Percentiles rank a stretch among this genome's conserved stretches.
phyloP scores from a whole-genome alignment of 2,329 filamentous ascomycete genomes.

The Xylaria sp. region DNA sequence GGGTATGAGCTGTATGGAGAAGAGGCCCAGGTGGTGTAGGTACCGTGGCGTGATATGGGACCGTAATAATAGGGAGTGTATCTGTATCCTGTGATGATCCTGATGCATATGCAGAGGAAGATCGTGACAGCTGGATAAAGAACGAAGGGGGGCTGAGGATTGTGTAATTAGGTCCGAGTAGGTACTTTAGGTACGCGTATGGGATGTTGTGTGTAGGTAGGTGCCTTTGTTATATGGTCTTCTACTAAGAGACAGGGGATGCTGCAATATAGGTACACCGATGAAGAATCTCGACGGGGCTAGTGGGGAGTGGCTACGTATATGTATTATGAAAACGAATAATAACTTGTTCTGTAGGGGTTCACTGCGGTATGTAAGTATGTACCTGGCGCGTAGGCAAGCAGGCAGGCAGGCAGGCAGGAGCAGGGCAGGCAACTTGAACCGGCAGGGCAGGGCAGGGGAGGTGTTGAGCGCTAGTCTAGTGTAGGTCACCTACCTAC shows the following conservation, averaged over 20 bases:
- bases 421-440: background rate
- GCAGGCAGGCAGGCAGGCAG: background rate
- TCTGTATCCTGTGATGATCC: constrained; percentile 21
- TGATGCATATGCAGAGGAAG: constrained; percentile 25
- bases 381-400: background rate
- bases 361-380: background rate
- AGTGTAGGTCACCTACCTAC: too few species aligned
- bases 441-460: background rate
- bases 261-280: background rate
- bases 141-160: constrained; percentile 3
- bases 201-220: background rate
- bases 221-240: background rate
- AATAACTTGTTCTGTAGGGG: background rate
- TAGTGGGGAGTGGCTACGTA: constrained; percentile 5
- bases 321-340: constrained; percentile 9
- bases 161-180: background rate
- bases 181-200: constrained; percentile 10
- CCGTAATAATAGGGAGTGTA: background rate
- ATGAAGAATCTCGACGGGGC: constrained; percentile 9
- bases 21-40: background rate
- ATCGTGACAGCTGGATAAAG: constrained; percentile 17
- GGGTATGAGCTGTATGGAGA: background rate
- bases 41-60: background rate
- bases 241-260: background rate
- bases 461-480: background rate